phyloP scores from a whole-genome alignment of 306 rosid genomes.

The Vigna angularis region DNA sequence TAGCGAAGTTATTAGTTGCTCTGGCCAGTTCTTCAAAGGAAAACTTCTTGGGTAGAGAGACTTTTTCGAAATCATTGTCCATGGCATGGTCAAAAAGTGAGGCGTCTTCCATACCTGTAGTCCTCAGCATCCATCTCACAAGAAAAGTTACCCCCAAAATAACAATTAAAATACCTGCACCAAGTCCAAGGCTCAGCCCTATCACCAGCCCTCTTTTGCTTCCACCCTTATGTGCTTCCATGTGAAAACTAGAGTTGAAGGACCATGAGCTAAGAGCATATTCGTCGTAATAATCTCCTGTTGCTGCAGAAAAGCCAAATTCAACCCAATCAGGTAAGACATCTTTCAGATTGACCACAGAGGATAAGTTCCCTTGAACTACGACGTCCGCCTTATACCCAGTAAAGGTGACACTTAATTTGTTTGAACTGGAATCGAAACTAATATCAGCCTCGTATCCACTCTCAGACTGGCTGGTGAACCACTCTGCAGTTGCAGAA shows the following conservation, averaged over 20 bases:
- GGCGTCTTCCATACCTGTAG: not conserved
- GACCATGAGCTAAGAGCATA: conserved; percentile 55
- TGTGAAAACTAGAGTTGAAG: conserved; percentile 43
- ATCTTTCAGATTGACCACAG: conserved; percentile 29
- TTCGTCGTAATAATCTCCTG: conserved; percentile 25
- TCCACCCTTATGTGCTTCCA: not conserved
- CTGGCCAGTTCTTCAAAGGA: conserved; percentile 44
- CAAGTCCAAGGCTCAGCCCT: conserved; percentile 36
- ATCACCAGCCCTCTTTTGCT: not conserved
- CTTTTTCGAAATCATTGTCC: conserved; percentile 44
- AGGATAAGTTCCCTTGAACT: not conserved
- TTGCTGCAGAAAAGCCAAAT: conserved; percentile 51
- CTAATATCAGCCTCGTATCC: conserved; percentile 45
- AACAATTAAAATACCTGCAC: conserved; percentile 31
- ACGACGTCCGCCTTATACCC: conserved; percentile 29
- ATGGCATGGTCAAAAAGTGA: conserved; percentile 17
- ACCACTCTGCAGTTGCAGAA: conserved; percentile 33
- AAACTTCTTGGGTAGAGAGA: conserved; percentile 42
- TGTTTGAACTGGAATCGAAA: conserved; percentile 47
- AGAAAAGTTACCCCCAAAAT: conserved; percentile 21
- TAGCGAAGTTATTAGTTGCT: conserved; percentile 48
- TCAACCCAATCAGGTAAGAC: conserved; percentile 46
- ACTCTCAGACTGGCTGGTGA: conserved; percentile 32
- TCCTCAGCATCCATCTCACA: conserved; percentile 16
- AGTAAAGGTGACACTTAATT: conserved; percentile 29